Conservation (phyloP, 2,329 filamentous ascomycete species). For the Pyricularia pennisetigena region DNA sequence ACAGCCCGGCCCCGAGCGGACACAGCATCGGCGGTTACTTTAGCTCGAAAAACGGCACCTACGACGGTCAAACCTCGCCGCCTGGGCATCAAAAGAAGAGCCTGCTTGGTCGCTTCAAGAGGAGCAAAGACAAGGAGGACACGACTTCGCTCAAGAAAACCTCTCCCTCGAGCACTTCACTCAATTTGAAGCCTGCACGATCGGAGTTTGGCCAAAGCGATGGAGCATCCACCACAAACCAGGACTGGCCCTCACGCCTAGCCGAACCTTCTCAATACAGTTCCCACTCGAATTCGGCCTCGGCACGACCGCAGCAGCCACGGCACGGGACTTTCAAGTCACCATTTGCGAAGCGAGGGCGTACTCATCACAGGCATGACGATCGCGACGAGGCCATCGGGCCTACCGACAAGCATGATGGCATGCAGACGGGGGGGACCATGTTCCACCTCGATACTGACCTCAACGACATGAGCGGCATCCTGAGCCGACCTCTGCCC, state of each 20-base stretch:
- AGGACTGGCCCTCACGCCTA: conserved; percentile 26
- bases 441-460: conserved; percentile 80
- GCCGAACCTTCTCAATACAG: conserved; percentile 10
- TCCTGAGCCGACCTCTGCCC: conserved; percentile 61
- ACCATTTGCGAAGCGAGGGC: conserved; percentile 48
- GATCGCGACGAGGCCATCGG: conserved; percentile 50
- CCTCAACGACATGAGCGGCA: conserved; percentile 83
- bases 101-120: conserved; percentile 38
- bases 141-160: conserved; percentile 33
- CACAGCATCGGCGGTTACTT: conserved; percentile 38
- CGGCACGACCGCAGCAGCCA: conserved; percentile 27
- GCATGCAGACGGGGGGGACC: conserved; percentile 31
- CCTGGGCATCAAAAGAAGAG: conserved; percentile 40
- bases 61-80: conserved; percentile 50
- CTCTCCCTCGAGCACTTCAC: conserved; percentile 41
- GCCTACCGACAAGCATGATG: conserved; percentile 43
- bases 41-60: conserved; percentile 37
- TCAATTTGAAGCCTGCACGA: conserved; percentile 36
- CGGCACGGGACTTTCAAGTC: conserved; percentile 48
- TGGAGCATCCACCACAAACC: background rate
- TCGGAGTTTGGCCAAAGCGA: conserved; percentile 25
- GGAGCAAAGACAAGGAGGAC: conserved; percentile 45
- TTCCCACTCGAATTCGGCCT: conserved; percentile 30
- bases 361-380: conserved; percentile 33
- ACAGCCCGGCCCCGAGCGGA: conserved; percentile 73